phyloP scores from a whole-genome alignment of 2,329 filamentous ascomycete genomes.

The Microcyclospora pomicola region DNA sequence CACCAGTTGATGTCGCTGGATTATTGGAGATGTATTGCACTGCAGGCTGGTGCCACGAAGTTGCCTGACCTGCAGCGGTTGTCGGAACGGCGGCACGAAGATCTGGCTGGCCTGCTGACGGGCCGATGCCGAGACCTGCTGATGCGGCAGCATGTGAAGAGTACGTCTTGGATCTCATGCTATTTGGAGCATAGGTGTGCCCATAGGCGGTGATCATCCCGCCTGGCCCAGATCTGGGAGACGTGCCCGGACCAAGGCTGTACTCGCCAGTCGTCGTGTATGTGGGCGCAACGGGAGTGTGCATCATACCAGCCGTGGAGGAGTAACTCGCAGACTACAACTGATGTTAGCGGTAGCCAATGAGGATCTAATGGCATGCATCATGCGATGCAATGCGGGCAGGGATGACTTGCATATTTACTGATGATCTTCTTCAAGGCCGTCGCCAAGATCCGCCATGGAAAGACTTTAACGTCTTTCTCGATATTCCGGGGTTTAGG shows the following conservation, averaged over 20 bases:
- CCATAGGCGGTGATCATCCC: slow-evolving; percentile 18
- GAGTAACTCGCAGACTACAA: slow-evolving; percentile 52
- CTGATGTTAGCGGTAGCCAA: slow-evolving; percentile 7
- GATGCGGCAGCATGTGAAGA: slow-evolving; percentile 15
- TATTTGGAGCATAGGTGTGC: slow-evolving; percentile 16
- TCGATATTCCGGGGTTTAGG: slow-evolving; percentile 96
- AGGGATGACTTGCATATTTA: slow-evolving; percentile 60
- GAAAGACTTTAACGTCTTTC: slow-evolving; percentile 98
- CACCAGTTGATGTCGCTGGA: not conserved
- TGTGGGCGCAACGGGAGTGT: slow-evolving; percentile 15
- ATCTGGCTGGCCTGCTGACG: slow-evolving; percentile 25
- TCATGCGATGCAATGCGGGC: slow-evolving; percentile 8
- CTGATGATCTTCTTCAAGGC: slow-evolving; percentile 96
- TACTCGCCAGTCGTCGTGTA: slow-evolving; percentile 16
- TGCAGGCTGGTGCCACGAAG: slow-evolving; percentile 22
- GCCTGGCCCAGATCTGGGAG: slow-evolving; percentile 19
- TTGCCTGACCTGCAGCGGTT: slow-evolving; percentile 16
- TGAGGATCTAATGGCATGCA: slow-evolving; percentile 9
- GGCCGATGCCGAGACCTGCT: slow-evolving; percentile 20
- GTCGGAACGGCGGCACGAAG: slow-evolving; percentile 23
- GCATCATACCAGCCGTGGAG: slow-evolving; percentile 43
- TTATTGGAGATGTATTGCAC: slow-evolving; percentile 8
- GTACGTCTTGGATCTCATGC: slow-evolving; percentile 18
- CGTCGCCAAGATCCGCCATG: slow-evolving; percentile 77
- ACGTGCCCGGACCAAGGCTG: slow-evolving; percentile 26